These are phyloP conservation scores for Podospora didyma DNA, from an alignment of 495 filamentous ascomycete genomes.

Conservation along the genomic window DNA sequence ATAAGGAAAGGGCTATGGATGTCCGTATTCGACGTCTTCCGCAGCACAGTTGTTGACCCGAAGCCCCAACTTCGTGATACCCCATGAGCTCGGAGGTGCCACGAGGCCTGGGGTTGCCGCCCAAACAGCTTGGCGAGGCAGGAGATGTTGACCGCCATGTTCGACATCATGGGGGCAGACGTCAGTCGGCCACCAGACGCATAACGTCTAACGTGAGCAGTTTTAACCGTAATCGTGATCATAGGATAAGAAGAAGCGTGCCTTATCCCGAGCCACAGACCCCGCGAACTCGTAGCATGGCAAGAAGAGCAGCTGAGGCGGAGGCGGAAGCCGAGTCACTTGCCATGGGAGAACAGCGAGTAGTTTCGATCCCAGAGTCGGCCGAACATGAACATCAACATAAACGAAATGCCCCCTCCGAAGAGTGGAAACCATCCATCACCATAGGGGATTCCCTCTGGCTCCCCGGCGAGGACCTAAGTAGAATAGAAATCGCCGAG, in stretches of 20 bases:
- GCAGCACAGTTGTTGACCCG: no score
- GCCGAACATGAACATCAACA: neutral
- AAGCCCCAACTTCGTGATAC: no score
- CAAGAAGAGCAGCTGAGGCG: neutral
- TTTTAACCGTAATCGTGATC: conserved; percentile 12
- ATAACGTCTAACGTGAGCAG: conserved; percentile 1
- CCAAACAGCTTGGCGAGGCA: neutral
- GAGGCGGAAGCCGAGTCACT: neutral
- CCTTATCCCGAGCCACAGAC: neutral
- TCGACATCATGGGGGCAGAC: neutral
- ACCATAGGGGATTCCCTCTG: conserved; percentile 20
- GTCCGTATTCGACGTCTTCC: no score
- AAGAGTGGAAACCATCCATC: conserved; percentile 22
- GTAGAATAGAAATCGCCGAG: conserved; percentile 35
- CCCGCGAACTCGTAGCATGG: conserved; percentile 12
- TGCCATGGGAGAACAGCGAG: neutral
- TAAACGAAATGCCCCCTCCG: neutral
- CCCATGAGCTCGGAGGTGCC: no score
- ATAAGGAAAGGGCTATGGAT: no score
- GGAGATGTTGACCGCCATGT: neutral
- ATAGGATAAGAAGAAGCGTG: neutral
- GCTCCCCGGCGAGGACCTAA: conserved; percentile 33
- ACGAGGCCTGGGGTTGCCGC: no score
- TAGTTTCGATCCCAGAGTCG: neutral
- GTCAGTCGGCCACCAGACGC: conserved; percentile 3